Conservation (phyloP, 805 yeast genomes). For the Cephaloascus fragrans region DNA sequence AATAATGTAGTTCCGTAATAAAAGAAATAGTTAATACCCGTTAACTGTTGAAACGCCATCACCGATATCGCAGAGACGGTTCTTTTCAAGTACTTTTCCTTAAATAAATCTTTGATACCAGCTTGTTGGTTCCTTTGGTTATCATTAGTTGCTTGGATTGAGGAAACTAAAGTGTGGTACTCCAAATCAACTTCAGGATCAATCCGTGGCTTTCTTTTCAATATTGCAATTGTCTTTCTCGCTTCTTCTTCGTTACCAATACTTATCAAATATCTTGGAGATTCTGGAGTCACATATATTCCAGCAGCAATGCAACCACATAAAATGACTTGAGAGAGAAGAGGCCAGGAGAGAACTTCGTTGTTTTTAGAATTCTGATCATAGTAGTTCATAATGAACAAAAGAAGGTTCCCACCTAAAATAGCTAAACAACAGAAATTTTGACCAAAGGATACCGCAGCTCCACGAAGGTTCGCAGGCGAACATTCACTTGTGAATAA, state of each 20-base stretch:
- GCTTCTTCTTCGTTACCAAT: slow-evolving; percentile 43
- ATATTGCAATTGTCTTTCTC: slow-evolving; percentile 41
- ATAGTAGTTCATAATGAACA: neutral
- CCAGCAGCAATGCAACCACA: no score
- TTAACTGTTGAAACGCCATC: slow-evolving; percentile 50
- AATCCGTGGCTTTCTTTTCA: no score
- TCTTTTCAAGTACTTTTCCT: no score
- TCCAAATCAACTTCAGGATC: no score
- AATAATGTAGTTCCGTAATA: slow-evolving; percentile 59
- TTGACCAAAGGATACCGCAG: neutral
- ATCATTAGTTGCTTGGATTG: no score
- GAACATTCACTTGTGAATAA: neutral
- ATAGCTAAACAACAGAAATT: neutral
- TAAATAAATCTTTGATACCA: no score
- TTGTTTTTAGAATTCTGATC: no score
- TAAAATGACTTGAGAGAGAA: no score
- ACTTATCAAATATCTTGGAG: slow-evolving; percentile 55
- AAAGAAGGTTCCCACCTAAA: neutral
- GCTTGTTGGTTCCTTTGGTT: no score
- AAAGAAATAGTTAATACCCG: slow-evolving; percentile 59
- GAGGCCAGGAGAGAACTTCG: no score
- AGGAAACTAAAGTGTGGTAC: no score
- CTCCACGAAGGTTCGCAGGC: neutral
- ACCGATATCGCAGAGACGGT: no score
- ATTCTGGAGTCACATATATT: slow-evolving; percentile 56